A percentile compares a stretch with the other conserved stretches of the same genome.
phyloP scores from a whole-genome alignment of 1,284 basidiomycete genomes.

The Sporisorium exsertum region DNA sequence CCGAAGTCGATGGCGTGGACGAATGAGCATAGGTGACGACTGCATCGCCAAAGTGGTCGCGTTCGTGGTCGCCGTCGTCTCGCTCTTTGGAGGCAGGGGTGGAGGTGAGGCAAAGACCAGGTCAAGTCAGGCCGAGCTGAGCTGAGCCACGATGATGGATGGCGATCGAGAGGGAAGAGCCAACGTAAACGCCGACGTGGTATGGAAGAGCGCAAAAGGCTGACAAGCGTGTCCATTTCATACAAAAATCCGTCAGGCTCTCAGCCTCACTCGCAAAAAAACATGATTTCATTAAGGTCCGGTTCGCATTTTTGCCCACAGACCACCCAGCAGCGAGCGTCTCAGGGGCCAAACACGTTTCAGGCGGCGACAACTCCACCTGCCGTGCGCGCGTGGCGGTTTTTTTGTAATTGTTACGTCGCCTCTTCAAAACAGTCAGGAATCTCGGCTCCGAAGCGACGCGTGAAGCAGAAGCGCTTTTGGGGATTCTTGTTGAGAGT shows the following conservation, averaged over 20 bases:
- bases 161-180: neutral
- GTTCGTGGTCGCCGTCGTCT: constrained; percentile 3
- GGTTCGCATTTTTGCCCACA: constrained; percentile 9
- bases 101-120: constrained; percentile 1
- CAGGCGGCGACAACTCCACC: constrained; percentile 11
- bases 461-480: constrained; percentile 8
- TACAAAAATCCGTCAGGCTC: neutral
- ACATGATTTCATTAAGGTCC: neutral
- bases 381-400: neutral
- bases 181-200: neutral
- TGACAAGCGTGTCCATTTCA: neutral
- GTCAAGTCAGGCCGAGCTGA: neutral
- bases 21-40: constrained; percentile 21
- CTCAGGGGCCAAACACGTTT: constrained; percentile 21
- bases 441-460: constrained; percentile 31
- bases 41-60: constrained; percentile 38
- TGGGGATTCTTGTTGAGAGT: constrained; percentile 13
- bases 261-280: constrained; percentile 5
- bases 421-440: neutral
- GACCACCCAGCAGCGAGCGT: constrained; percentile 7
- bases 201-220: neutral
- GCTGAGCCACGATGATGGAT: constrained; percentile 5
- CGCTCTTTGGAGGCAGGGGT: constrained; percentile 8
- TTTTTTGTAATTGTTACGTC: constrained; percentile 19
- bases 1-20: constrained; percentile 51